Evolutionary conservation across 495 filamentous ascomycete species (phyloP), one percentile per base, ranked within the genome.

Genomic region (Halenospora varia): DNA sequence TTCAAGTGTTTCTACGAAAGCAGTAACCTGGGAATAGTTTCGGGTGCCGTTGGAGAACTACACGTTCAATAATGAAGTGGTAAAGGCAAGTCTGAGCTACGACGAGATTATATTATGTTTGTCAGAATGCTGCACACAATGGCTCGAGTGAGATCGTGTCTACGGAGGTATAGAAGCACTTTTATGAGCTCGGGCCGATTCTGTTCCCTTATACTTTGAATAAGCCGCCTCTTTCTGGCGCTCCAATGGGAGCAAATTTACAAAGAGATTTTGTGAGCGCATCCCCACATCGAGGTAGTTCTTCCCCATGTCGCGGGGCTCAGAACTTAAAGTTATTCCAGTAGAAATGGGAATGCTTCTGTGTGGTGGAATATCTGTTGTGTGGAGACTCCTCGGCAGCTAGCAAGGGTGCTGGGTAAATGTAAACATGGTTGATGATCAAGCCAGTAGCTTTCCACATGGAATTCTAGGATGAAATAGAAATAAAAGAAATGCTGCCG

Each of bases 1-100:
- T 54, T 18, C 60, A 51, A 57, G 65, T 57, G 65, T 68, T 68
- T 65, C 56, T 65, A 60, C 55, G 6, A 11, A 41, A 44, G 59
- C 51, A 59, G 65, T 63, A 68, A 68, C 65, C 65, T 57, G 60
- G 52, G 25, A 56, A 56, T 45, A 29, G 55, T 6, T 4, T 2
- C 2, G 46, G 51, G 53, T 63, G 60, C 63, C 63, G 57, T 51
- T 53, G 55, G 60, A 53, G 24, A 45, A 10, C 17, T 24, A 54
- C 40, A 41, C 44, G 49, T 39, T 23, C 65, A 48, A 51, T 65
- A 22, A 61, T 64, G 65, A 65, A 58, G 56, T 62, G 22, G 60
- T 65, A 65, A 68, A 66, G 64, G 60, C 64, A 63, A 66, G 64
- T 63, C 61, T 66, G 64, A 63, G 63, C 63, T 35, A 45, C 13